Evolutionary conservation across 2,329 filamentous ascomycete genomes (phyloP).

Genomic region (Bipolaris sorokiniana): DNA sequence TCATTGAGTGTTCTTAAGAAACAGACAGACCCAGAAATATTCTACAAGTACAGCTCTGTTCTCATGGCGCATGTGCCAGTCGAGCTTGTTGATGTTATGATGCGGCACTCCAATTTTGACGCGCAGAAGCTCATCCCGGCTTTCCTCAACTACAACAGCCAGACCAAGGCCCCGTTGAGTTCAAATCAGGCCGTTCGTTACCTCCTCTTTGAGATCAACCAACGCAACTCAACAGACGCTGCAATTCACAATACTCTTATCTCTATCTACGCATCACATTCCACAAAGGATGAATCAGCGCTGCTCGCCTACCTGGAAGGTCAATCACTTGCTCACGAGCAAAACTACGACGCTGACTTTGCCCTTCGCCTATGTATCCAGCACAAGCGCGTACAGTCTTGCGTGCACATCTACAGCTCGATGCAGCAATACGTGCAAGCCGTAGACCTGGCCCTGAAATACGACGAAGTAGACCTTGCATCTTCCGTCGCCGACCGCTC

Average conservation of each 20-base stretch:
- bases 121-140: slow-evolving; percentile 90
- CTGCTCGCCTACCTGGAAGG: slow-evolving; percentile 88
- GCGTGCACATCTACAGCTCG: slow-evolving; percentile 94
- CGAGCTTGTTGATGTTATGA: slow-evolving; percentile 92
- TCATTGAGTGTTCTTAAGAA: slow-evolving; percentile 88
- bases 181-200: slow-evolving; percentile 92
- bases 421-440: slow-evolving; percentile 96
- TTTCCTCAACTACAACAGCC: slow-evolving; percentile 89
- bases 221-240: slow-evolving; percentile 77
- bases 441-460: slow-evolving; percentile 88
- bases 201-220: slow-evolving; percentile 89
- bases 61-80: slow-evolving; percentile 86
- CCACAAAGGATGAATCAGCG: slow-evolving; percentile 81
- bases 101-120: slow-evolving; percentile 85
- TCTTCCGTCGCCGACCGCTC: slow-evolving; percentile 87
- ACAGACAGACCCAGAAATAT: slow-evolving; percentile 89
- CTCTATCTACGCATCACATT: slow-evolving; percentile 89
- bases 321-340: slow-evolving; percentile 75
- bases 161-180: slow-evolving; percentile 68
- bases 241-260: slow-evolving; percentile 97
- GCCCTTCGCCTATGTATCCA: slow-evolving; percentile 94
- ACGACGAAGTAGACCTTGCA: slow-evolving; percentile 88
- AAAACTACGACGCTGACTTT: slow-evolving; percentile 92
- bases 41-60: slow-evolving; percentile 97
- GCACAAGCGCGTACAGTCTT: slow-evolving; percentile 88